These are phyloP conservation scores for Diaporthe sp. DNA, from an alignment of 2,329 filamentous ascomycete species.

Conservation along the genomic window DNA sequence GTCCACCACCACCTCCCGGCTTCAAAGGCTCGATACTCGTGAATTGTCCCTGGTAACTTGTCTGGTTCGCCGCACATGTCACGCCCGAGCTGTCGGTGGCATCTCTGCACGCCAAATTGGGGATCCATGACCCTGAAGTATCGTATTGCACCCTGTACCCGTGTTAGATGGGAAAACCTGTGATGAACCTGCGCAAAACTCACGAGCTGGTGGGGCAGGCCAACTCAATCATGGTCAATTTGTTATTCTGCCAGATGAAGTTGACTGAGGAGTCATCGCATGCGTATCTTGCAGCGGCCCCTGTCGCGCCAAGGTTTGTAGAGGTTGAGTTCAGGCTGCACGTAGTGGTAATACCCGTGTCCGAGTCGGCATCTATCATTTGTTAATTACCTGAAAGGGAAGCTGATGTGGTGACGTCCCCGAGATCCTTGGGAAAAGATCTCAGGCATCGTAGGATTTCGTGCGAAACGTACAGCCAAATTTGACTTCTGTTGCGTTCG, in stretches of 20 bases:
- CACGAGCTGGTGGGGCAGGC: conserved; percentile 50
- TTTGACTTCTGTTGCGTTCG: conserved; percentile 50
- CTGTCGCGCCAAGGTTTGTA: conserved; percentile 47
- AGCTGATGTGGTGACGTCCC: neutral
- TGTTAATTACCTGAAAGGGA: neutral
- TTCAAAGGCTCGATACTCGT: conserved; percentile 23
- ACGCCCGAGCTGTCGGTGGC: conserved; percentile 21
- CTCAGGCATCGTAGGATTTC: neutral
- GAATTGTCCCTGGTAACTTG: conserved; percentile 21
- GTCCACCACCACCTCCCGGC: neutral
- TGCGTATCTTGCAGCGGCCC: conserved; percentile 53
- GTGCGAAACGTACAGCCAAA: conserved; percentile 51
- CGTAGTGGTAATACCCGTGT: conserved; percentile 54
- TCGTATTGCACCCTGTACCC: conserved; percentile 23
- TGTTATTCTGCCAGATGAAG: conserved; percentile 57
- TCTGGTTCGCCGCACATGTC: conserved; percentile 31
- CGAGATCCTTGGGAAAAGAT: neutral
- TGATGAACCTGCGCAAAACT: neutral
- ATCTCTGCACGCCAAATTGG: conserved; percentile 25
- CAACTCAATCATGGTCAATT: conserved; percentile 59
- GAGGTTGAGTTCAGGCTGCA: conserved; percentile 61
- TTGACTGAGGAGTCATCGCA: conserved; percentile 57
- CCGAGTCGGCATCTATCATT: conserved; percentile 47
- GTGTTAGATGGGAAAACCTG: conserved; percentile 1
- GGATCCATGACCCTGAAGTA: conserved; percentile 36